Conservation (phyloP, 495 filamentous ascomycete species). For the Aspergillus cristatus region DNA sequence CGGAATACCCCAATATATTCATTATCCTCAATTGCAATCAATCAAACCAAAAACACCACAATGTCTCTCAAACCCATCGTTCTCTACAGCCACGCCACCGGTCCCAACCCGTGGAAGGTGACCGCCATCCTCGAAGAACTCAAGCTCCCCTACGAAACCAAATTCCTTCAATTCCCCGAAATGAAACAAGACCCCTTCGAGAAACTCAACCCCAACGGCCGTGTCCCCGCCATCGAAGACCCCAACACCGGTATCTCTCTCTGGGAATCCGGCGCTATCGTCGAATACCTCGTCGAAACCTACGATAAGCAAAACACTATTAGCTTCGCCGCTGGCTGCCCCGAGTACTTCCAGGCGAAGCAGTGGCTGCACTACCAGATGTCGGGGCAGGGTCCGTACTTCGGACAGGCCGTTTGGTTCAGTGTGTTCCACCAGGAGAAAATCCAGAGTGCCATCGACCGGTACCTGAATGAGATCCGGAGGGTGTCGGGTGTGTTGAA, state of each 20-base stretch:
- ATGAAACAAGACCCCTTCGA: constrained; percentile 49
- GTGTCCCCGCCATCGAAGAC: constrained; percentile 53
- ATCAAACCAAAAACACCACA: too few relatives aligned
- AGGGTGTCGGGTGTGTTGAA: constrained; percentile 54
- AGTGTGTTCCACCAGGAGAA: constrained; percentile 44
- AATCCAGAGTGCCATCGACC: constrained; percentile 45
- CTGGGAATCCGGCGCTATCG: constrained; percentile 68
- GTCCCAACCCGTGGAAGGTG: constrained; percentile 61
- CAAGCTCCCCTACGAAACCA: constrained; percentile 42
- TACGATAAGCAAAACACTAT: constrained; percentile 58
- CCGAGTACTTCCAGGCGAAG: constrained; percentile 43
- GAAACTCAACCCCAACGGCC: constrained; percentile 64
- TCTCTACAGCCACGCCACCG: constrained; percentile 29
- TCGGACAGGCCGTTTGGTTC: constrained; percentile 52
- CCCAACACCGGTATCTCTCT: constrained; percentile 56
- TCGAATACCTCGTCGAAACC: constrained; percentile 61
- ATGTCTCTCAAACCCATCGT: constrained; percentile 39
- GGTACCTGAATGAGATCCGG: constrained; percentile 51
- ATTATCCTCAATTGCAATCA: too few relatives aligned
- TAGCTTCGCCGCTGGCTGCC: constrained; percentile 39
- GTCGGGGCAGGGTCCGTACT: constrained; percentile 64
- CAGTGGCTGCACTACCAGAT: constrained; percentile 63
- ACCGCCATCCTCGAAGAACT: constrained; percentile 56
- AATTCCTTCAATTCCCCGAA: constrained; percentile 32
- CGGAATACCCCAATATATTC: too few relatives aligned